Evolutionary conservation across 2,329 filamentous ascomycete genomes (phyloP).

Genomic region (Verticillium nonalfalfae): DNA sequence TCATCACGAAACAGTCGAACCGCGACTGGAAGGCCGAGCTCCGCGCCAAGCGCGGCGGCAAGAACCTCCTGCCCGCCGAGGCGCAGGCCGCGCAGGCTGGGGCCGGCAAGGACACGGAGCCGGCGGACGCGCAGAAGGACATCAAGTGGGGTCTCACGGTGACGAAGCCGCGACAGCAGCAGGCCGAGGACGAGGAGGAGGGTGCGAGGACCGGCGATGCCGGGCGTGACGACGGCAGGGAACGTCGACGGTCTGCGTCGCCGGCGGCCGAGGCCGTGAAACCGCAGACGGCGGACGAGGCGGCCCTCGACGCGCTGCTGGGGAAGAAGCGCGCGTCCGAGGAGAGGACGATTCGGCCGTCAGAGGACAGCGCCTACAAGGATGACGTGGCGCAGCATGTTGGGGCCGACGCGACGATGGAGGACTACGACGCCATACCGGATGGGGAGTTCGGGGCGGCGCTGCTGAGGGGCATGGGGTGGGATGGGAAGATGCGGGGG

Average conservation of each 20-base stretch:
- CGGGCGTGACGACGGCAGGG: background rate
- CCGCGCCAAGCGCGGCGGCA: conserved; percentile 35
- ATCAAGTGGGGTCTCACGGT: conserved; percentile 50
- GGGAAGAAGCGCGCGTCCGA: conserved; percentile 31
- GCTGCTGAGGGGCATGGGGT: conserved; percentile 87
- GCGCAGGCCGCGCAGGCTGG: conserved; percentile 39
- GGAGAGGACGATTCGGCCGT: conserved; percentile 22
- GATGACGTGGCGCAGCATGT: conserved; percentile 60
- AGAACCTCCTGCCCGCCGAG: conserved; percentile 51
- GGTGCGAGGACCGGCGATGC: conserved; percentile 2
- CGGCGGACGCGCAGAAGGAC: conserved; percentile 41
- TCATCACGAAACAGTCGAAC: conserved; percentile 55
- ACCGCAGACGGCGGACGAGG: conserved; percentile 25
- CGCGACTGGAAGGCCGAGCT: conserved; percentile 56
- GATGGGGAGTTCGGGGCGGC: conserved; percentile 94
- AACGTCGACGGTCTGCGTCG: background rate
- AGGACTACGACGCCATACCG: conserved; percentile 82
- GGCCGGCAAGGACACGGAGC: conserved; percentile 22
- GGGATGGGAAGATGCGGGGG: conserved; percentile 64
- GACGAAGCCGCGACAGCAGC: conserved; percentile 47
- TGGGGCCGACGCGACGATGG: conserved; percentile 69
- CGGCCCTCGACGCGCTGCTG: conserved; percentile 62
- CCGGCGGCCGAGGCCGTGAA: background rate
- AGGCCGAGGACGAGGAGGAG: conserved; percentile 24
- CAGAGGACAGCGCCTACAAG: conserved; percentile 63